phyloP scores from a whole-genome alignment of 2,329 filamentous ascomycete species.

The Colletotrichum sansevieriae region DNA sequence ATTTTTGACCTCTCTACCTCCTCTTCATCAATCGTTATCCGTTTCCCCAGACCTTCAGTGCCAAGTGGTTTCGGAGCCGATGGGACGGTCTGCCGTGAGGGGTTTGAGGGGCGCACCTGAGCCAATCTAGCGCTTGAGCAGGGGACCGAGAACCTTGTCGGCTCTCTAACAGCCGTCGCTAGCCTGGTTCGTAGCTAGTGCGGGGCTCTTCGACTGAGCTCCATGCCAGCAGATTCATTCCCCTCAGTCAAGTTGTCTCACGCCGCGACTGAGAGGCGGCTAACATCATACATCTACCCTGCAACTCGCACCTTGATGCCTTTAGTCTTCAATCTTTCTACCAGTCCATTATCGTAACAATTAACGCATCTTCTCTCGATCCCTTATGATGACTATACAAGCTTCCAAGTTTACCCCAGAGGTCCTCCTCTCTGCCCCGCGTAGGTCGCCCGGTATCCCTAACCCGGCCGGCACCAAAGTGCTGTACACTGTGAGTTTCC shows the following conservation, averaged over 20 bases:
- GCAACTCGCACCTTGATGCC: neutral
- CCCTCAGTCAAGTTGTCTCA: neutral
- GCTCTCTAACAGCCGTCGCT: conserved; percentile 31
- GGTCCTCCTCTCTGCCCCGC: conserved; percentile 81
- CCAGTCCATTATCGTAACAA: neutral
- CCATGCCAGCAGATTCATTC: conserved; percentile 28
- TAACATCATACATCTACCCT: conserved; percentile 25
- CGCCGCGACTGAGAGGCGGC: conserved; percentile 8
- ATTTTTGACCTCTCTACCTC: neutral
- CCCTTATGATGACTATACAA: conserved; percentile 73
- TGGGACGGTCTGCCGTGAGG: conserved; percentile 21
- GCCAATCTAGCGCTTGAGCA: conserved; percentile 21
- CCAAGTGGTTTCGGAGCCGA: conserved; percentile 22
- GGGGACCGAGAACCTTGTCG: conserved; percentile 35
- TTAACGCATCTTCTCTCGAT: neutral
- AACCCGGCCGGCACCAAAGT: conserved; percentile 74
- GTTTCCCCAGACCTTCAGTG: neutral
- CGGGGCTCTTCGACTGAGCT: conserved; percentile 39
- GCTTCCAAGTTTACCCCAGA: conserved; percentile 81
- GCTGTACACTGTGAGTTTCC: conserved; percentile 69
- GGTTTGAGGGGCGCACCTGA: conserved; percentile 22
- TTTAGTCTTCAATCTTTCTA: neutral
- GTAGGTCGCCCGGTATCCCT: conserved; percentile 77
- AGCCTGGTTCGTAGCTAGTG: conserved; percentile 40
- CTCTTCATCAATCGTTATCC: too few relatives aligned